Base-by-base conservation (phyloP, 495 filamentous ascomycete genomes). In the Jackrogersella minutella region DNA sequence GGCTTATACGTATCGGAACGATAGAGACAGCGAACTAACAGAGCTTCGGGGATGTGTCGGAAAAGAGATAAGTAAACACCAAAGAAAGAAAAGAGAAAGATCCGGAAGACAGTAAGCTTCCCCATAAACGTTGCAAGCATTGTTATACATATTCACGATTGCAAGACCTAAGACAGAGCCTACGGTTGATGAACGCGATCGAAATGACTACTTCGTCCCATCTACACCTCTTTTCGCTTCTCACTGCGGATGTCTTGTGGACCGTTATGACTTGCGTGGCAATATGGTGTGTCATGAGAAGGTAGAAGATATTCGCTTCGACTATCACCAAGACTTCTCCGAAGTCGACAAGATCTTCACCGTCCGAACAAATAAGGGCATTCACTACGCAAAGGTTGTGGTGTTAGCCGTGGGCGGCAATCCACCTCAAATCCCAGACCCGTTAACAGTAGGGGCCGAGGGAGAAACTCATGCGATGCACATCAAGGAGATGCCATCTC, bases 171-270 rank as follows among this genome's bases (percentile, higher is more conserved):
- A 33, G 33, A 73, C 65, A 34, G 58, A 66, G 16, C 68, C 66
- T 11, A 69, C 83, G 37, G 83, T 90, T 21, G 86, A 89, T 55
- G 87, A 89, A 68, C 77, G 87, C 62, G 86, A 90, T 55, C 79
- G 87, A 9, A 87, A 87, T 65, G 86, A 89, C 62, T 90, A 89
- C 67, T 88, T 82, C 73, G 85, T 83, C 0, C 88, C 86, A 0
- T 85, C 81, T 2, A 82, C 81, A 0, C 71, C 74, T 0, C 78
- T 89, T 4, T 90, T 90, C 63, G 68, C 76, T 19, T 83, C 84
- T 34, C 86, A 87, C 67, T 89, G 87, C 68, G 55, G 70, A 3
- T 81, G 80, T 26, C 75, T 89, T 24, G 75, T 80, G 11, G 65
- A 78, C 5, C 81, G 86, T 4, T 89, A 89, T 70, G 66, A 74